phyloP scores from a whole-genome alignment of 495 filamentous ascomycete species.

The Hypoxylon rickii region DNA sequence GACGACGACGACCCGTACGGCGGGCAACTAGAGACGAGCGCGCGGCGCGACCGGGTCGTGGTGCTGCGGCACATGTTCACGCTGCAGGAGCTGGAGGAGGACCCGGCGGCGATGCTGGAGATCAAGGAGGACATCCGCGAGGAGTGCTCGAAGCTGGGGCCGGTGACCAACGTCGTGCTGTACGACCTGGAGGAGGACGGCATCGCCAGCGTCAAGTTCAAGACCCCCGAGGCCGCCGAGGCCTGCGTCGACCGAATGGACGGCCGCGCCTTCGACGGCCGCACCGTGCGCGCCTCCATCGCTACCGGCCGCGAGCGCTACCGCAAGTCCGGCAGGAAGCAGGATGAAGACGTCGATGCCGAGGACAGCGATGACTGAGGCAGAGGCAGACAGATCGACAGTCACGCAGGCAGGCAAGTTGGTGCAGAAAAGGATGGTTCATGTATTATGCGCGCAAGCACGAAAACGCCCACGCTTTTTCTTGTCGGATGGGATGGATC shows the following conservation, averaged over 20 bases:
- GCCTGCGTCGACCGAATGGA: constrained; percentile 78
- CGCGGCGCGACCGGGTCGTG: constrained; percentile 76
- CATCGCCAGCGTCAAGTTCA: constrained; percentile 81
- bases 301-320: constrained; percentile 77
- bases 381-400: too few species aligned
- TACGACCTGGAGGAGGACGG: constrained; percentile 89
- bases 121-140: constrained; percentile 94
- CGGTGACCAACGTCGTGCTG: constrained; percentile 87
- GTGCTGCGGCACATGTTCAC: constrained; percentile 97
- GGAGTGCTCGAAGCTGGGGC: constrained; percentile 83
- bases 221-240: constrained; percentile 67
- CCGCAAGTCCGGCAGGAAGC: constrained; percentile 64
- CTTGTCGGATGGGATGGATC: too few species aligned
- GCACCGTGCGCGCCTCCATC: constrained; percentile 76
- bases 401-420: too few species aligned
- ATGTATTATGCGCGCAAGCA: too few species aligned
- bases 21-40: constrained; percentile 56
- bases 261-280: constrained; percentile 76
- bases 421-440: too few species aligned
- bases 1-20: constrained; percentile 70
- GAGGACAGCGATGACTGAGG: constrained; percentile 47
- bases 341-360: constrained; percentile 42
- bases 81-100: constrained; percentile 79
- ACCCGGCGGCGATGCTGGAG: constrained; percentile 80
- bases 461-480: too few species aligned